Conservation (phyloP, 495 filamentous ascomycete species). For the Lasiosphaeria hispida region DNA sequence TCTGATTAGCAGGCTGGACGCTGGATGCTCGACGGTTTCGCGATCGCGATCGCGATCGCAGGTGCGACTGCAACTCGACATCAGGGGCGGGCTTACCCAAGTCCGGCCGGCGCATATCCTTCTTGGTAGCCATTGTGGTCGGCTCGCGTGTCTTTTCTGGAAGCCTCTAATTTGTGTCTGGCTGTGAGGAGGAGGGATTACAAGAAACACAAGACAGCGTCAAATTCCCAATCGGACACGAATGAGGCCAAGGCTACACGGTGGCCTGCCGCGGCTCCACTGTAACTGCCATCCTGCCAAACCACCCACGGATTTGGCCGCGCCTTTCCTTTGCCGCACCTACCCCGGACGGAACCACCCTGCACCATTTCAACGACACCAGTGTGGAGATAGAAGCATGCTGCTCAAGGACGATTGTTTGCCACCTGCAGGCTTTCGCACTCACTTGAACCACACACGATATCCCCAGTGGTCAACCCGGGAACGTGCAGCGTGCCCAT, state of each 20-base stretch:
- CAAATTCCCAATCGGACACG: background rate
- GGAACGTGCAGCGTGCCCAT: too few species aligned
- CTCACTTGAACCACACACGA: too few species aligned
- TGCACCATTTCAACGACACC: too few species aligned
- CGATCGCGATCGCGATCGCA: slow-evolving; percentile 1
- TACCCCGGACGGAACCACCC: background rate
- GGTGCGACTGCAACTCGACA: background rate
- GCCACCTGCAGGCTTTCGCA: too few species aligned
- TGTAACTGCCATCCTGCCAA: background rate
- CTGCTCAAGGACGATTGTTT: too few species aligned
- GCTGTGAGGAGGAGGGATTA: too few species aligned
- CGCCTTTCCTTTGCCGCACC: too few species aligned
- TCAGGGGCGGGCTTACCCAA: slow-evolving; percentile 57
- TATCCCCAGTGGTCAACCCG: too few species aligned
- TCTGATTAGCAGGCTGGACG: background rate
- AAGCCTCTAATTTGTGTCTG: too few species aligned
- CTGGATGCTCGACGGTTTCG: background rate
- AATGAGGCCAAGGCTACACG: background rate
- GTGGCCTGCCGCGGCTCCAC: background rate
- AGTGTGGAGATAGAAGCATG: too few species aligned
- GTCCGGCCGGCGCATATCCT: slow-evolving; percentile 83
- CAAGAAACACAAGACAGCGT: background rate
- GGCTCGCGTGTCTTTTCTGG: background rate
- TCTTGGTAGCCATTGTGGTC: slow-evolving; percentile 57
- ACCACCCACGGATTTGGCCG: too few species aligned